phyloP scores from a whole-genome alignment of 768 basidiomycete genomes.

The Gloeopeniophorella convolvens region DNA sequence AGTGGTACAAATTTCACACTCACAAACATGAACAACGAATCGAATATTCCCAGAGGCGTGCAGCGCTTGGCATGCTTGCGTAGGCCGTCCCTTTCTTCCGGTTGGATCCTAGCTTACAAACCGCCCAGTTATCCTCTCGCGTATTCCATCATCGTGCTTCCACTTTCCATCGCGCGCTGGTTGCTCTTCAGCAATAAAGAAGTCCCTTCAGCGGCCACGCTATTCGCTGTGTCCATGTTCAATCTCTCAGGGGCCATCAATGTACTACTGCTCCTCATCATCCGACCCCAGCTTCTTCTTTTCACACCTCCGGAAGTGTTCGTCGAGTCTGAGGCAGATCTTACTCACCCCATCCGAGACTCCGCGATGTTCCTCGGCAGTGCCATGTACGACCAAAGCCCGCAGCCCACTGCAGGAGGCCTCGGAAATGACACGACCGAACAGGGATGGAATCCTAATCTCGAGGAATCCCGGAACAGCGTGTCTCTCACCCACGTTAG shows the following conservation, averaged over 20 bases:
- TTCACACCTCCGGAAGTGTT: slow-evolving; percentile 19
- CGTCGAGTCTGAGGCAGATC: not conserved
- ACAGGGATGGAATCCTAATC: not conserved
- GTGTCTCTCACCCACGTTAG: not conserved
- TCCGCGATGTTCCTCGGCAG: not conserved
- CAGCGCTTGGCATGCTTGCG: slow-evolving; percentile 24
- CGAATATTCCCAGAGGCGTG: slow-evolving; percentile 1
- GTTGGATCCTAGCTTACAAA: not conserved
- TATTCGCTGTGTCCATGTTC: slow-evolving; percentile 31
- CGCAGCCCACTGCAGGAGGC: not conserved
- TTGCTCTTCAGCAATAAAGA: slow-evolving; percentile 23
- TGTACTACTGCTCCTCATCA: slow-evolving; percentile 33
- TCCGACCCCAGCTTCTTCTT: slow-evolving; percentile 31
- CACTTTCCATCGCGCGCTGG: slow-evolving; percentile 38
- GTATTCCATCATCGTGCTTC: slow-evolving; percentile 35
- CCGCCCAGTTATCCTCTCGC: slow-evolving; percentile 35
- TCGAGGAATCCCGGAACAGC: not conserved
- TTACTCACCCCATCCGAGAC: not conserved
- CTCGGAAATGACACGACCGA: no score
- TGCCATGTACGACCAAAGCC: not conserved
- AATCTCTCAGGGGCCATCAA: slow-evolving; percentile 36
- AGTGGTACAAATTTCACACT: slow-evolving; percentile 32
- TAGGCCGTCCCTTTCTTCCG: slow-evolving; percentile 13
- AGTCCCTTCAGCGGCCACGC: slow-evolving; percentile 29
- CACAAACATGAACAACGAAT: slow-evolving; percentile 7